phyloP scores from a whole-genome alignment of 2,329 filamentous ascomycete species.

The Neonectria magnoliae region DNA sequence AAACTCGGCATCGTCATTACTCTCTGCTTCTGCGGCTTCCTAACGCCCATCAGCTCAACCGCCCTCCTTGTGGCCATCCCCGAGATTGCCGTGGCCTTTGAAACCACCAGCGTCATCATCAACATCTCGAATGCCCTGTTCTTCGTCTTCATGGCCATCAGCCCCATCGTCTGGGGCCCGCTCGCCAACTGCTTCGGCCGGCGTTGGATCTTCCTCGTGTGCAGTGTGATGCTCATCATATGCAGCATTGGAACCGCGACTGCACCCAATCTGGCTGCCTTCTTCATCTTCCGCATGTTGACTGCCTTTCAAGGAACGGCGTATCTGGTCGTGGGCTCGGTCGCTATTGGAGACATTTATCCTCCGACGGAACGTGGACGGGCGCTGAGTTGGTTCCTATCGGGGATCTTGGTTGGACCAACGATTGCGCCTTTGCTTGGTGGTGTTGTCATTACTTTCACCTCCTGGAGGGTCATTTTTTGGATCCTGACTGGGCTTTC shows the following conservation, averaged over 20 bases:
- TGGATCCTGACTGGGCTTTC: conserved; percentile 74
- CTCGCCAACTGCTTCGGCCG: conserved; percentile 68
- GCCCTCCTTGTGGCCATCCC: conserved; percentile 35
- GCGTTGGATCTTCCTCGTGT: conserved; percentile 48
- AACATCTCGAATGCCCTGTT: conserved; percentile 76
- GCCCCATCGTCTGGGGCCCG: conserved; percentile 73
- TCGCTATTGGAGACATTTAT: conserved; percentile 68
- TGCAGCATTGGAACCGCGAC: conserved; percentile 74
- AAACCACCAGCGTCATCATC: conserved; percentile 51
- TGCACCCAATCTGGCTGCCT: conserved; percentile 71
- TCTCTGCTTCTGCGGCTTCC: conserved; percentile 34
- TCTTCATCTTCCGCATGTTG: conserved; percentile 75
- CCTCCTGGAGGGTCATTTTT: conserved; percentile 74
- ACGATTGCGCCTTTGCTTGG: conserved; percentile 71
- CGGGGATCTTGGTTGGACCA: conserved; percentile 73
- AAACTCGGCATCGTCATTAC: conserved; percentile 38
- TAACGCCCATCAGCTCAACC: conserved; percentile 33
- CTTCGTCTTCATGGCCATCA: conserved; percentile 75
- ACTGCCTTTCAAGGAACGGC: conserved; percentile 77
- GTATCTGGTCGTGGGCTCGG: conserved; percentile 73
- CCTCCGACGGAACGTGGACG: conserved; percentile 71
- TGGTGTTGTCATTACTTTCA: conserved; percentile 75
- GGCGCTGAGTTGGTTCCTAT: conserved; percentile 73
- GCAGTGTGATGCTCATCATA: conserved; percentile 62
- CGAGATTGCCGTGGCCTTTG: conserved; percentile 32